These are phyloP conservation scores for Symbiodinium natans DNA, from an alignment of 73 alveolate species.

Conservation along the genomic window DNA sequence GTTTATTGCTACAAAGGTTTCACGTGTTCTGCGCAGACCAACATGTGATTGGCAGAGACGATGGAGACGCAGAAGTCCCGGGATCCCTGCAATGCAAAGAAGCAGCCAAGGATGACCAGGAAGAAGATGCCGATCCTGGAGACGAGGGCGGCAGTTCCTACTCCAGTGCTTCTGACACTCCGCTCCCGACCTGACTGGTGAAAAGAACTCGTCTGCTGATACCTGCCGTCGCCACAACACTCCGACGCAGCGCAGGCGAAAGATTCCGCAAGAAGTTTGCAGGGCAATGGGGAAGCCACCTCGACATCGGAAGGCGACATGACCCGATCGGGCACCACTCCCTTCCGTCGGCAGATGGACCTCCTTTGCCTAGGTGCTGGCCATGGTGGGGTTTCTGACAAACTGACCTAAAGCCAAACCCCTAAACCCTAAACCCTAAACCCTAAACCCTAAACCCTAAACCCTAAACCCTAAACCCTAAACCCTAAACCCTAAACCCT, in stretches of 20 bases:
- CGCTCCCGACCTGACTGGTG: slow-evolving; percentile 74
- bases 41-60: too few species aligned
- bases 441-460: too few species aligned
- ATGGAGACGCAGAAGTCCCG: neutral
- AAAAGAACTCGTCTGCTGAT: slow-evolving; percentile 63
- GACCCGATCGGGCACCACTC: slow-evolving; percentile 44
- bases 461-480: too few species aligned
- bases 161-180: too few species aligned
- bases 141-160: neutral
- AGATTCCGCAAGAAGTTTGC: neutral
- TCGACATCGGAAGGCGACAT: slow-evolving; percentile 53
- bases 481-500: too few species aligned
- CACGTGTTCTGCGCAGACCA: neutral
- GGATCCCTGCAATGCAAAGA: slow-evolving; percentile 28
- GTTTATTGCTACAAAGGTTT: neutral
- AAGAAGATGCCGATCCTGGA: slow-evolving; percentile 66
- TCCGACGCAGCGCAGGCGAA: neutral
- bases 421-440: too few species aligned
- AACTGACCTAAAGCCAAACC: neutral
- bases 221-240: neutral
- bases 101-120: slow-evolving; percentile 56
- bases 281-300: neutral
- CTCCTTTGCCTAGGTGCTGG: slow-evolving; percentile 29
- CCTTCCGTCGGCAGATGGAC: slow-evolving; percentile 81
- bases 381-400: too few species aligned